Percentiles rank a stretch among this genome's conserved stretches.
Evolutionary conservation across 306 rosid genomes (phyloP).

Genomic region (Erythrophleum fordii): DNA sequence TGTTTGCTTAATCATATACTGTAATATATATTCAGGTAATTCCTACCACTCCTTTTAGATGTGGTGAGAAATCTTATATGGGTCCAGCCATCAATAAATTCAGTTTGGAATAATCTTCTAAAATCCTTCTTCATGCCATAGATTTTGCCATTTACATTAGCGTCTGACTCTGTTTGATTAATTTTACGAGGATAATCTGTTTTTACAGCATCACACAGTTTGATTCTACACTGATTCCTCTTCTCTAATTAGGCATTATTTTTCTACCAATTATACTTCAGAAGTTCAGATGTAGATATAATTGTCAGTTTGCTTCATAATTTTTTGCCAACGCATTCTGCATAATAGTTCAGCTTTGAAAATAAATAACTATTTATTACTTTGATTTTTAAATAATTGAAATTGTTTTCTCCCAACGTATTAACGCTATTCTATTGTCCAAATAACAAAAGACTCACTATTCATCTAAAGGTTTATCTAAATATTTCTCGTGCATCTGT

Average conservation of each 20-base stretch:
- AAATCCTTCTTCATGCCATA: not conserved
- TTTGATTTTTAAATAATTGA: too few relatives aligned
- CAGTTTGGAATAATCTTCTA: not conserved
- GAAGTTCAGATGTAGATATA: not conserved
- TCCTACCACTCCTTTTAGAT: not conserved
- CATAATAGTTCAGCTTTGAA: too few relatives aligned
- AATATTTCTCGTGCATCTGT: not conserved
- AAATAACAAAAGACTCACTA: not conserved
- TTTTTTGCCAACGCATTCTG: too few relatives aligned
- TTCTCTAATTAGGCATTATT: not conserved
- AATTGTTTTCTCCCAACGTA: too few relatives aligned
- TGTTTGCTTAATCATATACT: not conserved
- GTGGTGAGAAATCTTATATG: not conserved
- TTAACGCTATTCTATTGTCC: not conserved
- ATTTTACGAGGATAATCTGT: not conserved
- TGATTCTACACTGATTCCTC: not conserved
- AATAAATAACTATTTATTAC: too few relatives aligned
- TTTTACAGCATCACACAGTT: not conserved
- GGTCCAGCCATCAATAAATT: not conserved
- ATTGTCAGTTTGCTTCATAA: not conserved
- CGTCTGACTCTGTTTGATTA: not conserved
- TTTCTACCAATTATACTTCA: not conserved
- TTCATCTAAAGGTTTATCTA: not conserved
- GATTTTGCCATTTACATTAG: not conserved
- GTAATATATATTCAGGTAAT: not conserved